These are phyloP conservation scores for Zelonia costaricensis DNA, from an alignment of 208 protist species.

Conservation along the genomic window DNA sequence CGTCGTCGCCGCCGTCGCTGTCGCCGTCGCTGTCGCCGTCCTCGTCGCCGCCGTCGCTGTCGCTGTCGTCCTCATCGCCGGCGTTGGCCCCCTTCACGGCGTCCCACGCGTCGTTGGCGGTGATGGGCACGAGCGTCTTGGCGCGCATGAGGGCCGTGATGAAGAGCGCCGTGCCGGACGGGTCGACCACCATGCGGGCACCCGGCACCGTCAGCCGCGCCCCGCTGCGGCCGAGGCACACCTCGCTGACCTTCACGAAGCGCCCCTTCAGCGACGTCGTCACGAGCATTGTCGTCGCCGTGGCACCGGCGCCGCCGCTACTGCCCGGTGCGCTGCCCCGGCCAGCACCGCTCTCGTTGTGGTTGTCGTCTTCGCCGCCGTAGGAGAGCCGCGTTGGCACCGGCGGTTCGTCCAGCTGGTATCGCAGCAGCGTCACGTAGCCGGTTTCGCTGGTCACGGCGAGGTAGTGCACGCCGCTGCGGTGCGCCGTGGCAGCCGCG, in stretches of 20 bases:
- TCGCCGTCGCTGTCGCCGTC: constrained; percentile 25
- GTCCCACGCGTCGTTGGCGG: constrained; percentile 26
- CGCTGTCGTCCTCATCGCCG: constrained; percentile 21
- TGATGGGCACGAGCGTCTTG: constrained; percentile 68
- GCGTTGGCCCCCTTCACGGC: constrained; percentile 9
- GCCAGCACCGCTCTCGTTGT: background rate
- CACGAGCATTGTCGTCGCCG: constrained; percentile 28
- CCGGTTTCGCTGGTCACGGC: constrained; percentile 95
- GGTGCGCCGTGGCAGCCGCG: constrained; percentile 14
- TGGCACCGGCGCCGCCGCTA: constrained; percentile 1
- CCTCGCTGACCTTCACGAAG: constrained; percentile 96
- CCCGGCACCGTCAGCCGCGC: constrained; percentile 95
- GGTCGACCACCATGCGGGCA: constrained; percentile 94
- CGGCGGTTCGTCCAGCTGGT: constrained; percentile 75
- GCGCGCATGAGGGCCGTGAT: constrained; percentile 87
- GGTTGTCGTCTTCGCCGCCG: constrained; percentile 11
- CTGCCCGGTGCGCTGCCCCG: background rate
- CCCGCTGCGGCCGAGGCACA: constrained; percentile 97
- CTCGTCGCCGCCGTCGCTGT: constrained; percentile 16
- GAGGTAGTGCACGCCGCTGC: constrained; percentile 87
- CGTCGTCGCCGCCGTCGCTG: constrained; percentile 21
- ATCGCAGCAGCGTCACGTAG: constrained; percentile 94
- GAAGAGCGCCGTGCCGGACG: constrained; percentile 95
- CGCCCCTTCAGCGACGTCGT: constrained; percentile 59
- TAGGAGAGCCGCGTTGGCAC: constrained; percentile 39